phyloP scores from a whole-genome alignment of 257 asterid species.

The Thymus mandschuricus region DNA sequence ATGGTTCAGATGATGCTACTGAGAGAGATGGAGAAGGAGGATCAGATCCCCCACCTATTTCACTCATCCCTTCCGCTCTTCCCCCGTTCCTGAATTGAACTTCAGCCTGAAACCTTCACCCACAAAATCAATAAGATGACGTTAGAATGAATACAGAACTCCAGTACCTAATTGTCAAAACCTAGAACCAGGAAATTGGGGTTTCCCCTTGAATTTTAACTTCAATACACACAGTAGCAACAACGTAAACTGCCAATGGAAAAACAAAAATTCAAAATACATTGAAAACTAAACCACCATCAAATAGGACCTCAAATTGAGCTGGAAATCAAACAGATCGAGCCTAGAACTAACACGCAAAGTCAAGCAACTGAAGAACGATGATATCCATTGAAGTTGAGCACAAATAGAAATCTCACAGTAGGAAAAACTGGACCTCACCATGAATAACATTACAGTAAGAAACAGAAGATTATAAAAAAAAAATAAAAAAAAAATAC shows the following conservation, averaged over 20 bases:
- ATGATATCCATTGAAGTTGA: neutral
- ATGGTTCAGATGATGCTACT: conserved; percentile 52
- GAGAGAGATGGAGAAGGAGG: conserved; percentile 48
- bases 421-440: neutral
- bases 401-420: neutral
- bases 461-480: too few species aligned
- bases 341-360: conserved; percentile 19
- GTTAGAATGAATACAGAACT: neutral
- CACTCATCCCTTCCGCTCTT: conserved; percentile 58
- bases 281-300: neutral
- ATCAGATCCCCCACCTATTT: conserved; percentile 55
- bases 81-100: conserved; percentile 25
- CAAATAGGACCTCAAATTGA: conserved; percentile 10
- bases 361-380: neutral
- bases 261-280: neutral
- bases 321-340: conserved; percentile 13
- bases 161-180: neutral
- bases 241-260: neutral
- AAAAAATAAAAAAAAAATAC: too few species aligned
- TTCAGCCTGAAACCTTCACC: conserved; percentile 31
- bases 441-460: neutral
- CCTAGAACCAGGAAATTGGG: neutral
- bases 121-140: conserved; percentile 9
- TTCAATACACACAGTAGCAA: neutral
- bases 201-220: neutral